Percentiles rank a stretch among this genome's conserved stretches.
Conservation (phyloP, 75 land plant species). For the Picea sitchensis region DNA sequence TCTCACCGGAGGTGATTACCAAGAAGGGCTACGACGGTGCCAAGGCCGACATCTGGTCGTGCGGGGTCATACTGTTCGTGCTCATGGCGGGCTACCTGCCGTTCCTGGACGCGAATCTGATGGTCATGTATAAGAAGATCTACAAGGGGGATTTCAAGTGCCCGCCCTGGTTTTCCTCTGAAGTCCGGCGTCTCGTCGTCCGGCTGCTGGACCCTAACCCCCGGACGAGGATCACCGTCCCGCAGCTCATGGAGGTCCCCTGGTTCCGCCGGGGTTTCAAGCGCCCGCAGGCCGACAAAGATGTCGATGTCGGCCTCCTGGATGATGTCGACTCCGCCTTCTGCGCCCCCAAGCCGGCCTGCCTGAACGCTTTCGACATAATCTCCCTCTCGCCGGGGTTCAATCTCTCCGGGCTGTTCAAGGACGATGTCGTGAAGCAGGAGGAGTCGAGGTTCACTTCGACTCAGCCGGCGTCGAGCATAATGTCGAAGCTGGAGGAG, state of each 20-base stretch:
- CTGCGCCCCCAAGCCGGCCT: constrained; percentile 24
- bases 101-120: constrained; percentile 52
- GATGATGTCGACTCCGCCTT: neutral
- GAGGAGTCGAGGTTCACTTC: constrained; percentile 56
- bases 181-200: constrained; percentile 32
- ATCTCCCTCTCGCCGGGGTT: constrained; percentile 64
- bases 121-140: constrained; percentile 59
- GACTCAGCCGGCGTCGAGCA: constrained; percentile 31
- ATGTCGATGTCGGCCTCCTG: constrained; percentile 18
- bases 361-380: constrained; percentile 68
- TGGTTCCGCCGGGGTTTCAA: constrained; percentile 50
- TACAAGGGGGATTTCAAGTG: constrained; percentile 46
- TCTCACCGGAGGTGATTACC: constrained; percentile 54
- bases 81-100: constrained; percentile 36
- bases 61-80: constrained; percentile 54
- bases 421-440: constrained; percentile 22
- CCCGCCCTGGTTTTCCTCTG: constrained; percentile 52
- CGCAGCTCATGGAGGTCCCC: constrained; percentile 42
- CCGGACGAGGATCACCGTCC: constrained; percentile 39
- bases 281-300: constrained; percentile 18
- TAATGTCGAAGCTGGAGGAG: constrained; percentile 63
- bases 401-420: constrained; percentile 64
- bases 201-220: constrained; percentile 58
- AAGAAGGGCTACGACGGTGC: constrained; percentile 48
- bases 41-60: constrained; percentile 70